phyloP scores from a whole-genome alignment of 2,329 filamentous ascomycete genomes.

The Colletotrichum truncatum region DNA sequence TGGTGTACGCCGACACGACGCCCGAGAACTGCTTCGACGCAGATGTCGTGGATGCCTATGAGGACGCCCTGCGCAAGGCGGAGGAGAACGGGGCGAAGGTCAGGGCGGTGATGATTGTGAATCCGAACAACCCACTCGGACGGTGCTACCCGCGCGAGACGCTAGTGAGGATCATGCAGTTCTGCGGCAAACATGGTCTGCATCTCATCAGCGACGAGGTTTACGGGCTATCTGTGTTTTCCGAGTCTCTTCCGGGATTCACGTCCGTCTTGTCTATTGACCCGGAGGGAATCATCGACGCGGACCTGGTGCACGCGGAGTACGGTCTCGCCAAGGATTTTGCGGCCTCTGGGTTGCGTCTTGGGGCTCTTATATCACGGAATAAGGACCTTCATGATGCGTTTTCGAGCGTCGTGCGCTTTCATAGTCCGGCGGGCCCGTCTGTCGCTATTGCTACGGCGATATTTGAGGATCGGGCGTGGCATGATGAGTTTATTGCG shows the following conservation, averaged over 20 bases:
- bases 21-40: constrained; percentile 55
- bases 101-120: constrained; percentile 58
- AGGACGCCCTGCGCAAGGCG: constrained; percentile 48
- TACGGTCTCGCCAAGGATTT: constrained; percentile 60
- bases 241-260: constrained; percentile 42
- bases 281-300: constrained; percentile 51
- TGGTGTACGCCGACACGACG: constrained; percentile 55
- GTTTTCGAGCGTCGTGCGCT: constrained; percentile 50
- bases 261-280: constrained; percentile 60
- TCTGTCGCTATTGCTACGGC: constrained; percentile 51
- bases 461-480: constrained; percentile 56
- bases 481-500: constrained; percentile 53
- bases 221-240: constrained; percentile 61
- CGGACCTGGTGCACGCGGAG: constrained; percentile 58
- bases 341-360: constrained; percentile 59
- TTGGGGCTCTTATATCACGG: constrained; percentile 57
- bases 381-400: constrained; percentile 43
- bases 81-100: constrained; percentile 48
- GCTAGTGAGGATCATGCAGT: constrained; percentile 52
- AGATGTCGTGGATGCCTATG: constrained; percentile 53
- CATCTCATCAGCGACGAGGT: constrained; percentile 69
- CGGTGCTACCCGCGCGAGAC: constrained; percentile 54
- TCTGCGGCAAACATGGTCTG: constrained; percentile 58
- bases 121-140: constrained; percentile 63
- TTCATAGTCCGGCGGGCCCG: constrained; percentile 56